phyloP scores from a whole-genome alignment of 2,329 filamentous ascomycete species.

The Botrytis medusae region DNA sequence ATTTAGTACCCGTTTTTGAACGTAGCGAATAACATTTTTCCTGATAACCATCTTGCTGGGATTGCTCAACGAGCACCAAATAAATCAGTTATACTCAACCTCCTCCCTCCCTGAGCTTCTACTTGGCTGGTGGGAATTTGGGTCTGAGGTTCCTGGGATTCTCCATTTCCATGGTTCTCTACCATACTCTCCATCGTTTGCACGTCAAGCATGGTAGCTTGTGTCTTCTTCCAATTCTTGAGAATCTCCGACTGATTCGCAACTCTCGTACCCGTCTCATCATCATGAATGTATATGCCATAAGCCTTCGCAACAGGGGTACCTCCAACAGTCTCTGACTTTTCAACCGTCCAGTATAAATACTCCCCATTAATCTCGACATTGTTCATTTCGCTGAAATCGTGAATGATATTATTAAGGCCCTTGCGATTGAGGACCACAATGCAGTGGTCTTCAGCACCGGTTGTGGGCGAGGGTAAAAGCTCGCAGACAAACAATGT shows the following conservation, averaged over 20 bases:
- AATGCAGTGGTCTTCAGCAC: conserved; percentile 51
- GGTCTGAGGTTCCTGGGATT: conserved; percentile 20
- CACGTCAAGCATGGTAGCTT: conserved; percentile 4
- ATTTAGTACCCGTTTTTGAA: neutral
- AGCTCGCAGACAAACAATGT: conserved; percentile 83
- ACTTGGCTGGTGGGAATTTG: neutral
- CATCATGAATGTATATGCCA: conserved; percentile 57
- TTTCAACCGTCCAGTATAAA: conserved; percentile 45
- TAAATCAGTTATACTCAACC: conserved; percentile 13
- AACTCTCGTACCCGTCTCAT: conserved; percentile 47
- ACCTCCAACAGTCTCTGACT: conserved; percentile 16
- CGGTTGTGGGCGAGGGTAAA: conserved; percentile 42
- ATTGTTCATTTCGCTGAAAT: conserved; percentile 59
- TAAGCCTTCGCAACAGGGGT: conserved; percentile 43
- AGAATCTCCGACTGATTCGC: conserved; percentile 34
- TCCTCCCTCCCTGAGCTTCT: conserved; percentile 3
- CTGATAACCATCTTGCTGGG: neutral
- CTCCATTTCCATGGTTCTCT: conserved; percentile 27
- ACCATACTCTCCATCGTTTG: conserved; percentile 16
- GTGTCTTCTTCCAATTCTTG: conserved; percentile 32
- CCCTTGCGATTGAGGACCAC: conserved; percentile 73
- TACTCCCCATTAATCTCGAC: conserved; percentile 63
- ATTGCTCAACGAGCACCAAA: conserved; percentile 9
- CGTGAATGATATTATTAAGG: conserved; percentile 68
- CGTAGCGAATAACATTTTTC: neutral